Conservation (phyloP, 1,139 yeast genomes). For the Diutina neorugosa region DNA sequence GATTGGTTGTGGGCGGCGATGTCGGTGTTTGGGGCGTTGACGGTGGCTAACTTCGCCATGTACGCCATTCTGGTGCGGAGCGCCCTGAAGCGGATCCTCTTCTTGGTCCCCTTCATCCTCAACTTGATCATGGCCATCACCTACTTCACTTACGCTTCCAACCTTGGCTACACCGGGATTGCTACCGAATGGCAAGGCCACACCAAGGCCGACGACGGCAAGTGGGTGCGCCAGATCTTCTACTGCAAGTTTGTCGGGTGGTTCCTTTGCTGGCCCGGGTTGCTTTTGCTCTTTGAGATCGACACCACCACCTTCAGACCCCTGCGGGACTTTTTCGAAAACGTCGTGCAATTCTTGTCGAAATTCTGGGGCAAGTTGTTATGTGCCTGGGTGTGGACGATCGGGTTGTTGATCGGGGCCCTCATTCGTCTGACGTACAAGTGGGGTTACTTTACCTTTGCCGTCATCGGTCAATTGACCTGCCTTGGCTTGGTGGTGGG, state of each 20-base stretch:
- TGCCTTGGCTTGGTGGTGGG: conserved; percentile 19
- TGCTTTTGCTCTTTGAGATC: conserved; percentile 1
- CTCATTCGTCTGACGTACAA: conserved; percentile 46
- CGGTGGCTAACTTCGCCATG: conserved; percentile 28
- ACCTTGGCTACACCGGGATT: conserved; percentile 51
- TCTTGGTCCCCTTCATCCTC: conserved; percentile 34
- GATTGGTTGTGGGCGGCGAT: conserved; percentile 66
- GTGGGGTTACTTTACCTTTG: conserved; percentile 51
- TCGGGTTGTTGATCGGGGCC: conserved; percentile 42
- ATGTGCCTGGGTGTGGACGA: conserved; percentile 36
- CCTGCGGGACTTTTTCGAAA: background rate
- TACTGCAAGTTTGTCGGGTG: conserved; percentile 57
- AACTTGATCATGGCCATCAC: conserved; percentile 34
- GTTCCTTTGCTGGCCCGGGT: conserved; percentile 31
- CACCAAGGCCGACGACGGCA: conserved; percentile 22
- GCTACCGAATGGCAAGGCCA: conserved; percentile 41
- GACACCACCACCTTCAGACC: background rate
- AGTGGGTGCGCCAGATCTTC: conserved; percentile 48
- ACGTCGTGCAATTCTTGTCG: conserved; percentile 12
- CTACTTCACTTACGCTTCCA: conserved; percentile 55
- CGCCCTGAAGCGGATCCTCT: conserved; percentile 26
- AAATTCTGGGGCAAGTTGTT: conserved; percentile 22
- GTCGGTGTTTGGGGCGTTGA: conserved; percentile 30
- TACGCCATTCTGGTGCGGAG: conserved; percentile 25
- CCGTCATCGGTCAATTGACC: conserved; percentile 24